Base-by-base conservation (phyloP, 345 rosid species). In the Theobroma cacao region DNA sequence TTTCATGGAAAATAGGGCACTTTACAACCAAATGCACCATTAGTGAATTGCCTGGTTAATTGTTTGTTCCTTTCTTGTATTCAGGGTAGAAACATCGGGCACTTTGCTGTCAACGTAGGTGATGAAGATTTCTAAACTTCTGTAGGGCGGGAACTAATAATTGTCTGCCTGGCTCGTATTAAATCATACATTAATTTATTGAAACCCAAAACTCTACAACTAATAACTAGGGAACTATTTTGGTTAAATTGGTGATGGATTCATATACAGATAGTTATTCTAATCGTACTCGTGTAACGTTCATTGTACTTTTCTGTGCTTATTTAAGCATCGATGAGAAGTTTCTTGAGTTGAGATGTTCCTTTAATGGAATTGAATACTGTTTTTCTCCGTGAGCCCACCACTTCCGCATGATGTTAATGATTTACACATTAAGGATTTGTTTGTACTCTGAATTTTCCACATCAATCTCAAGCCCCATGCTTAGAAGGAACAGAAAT, bases 31-130 rank as follows among this genome's bases (percentile, higher is more conserved):
- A 58, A 56, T 15, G 66, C n/a, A 9, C 60, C 17, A 24, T 58
- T 26, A 56, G 14, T 43, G 10, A 41, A 41, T 75, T 65, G 72
- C 12, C 40, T 30, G 31, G 52, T 60, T 20, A 55, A 65, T n/a
- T 24, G 24, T 38, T 14, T 52, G 38, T 72, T 20, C 55, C 66
- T 78, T 55, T n/a, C 6, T 62, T 34, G 77, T 65, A 28, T 78
- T 24, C 88, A 91, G 93, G 91, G 85, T 58, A 84, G 78, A 76
- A 88, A 91, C 48, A 78, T 62, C 5, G 95, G 95, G 1, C 92
- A 82, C 71, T 89, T 63, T 76, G 90, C 89, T 3, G 82, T 83
- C 52, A 76, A 77, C 55, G 62, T 6, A 3, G 85, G 73, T 0
- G 82, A 85, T 8, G 92, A 87, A 45, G 82, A 85, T 67, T 60